Percentiles rank a stretch among this genome's conserved stretches.
phyloP scores from a whole-genome alignment of 305 asterid species.

The Euphrasia arctica region DNA sequence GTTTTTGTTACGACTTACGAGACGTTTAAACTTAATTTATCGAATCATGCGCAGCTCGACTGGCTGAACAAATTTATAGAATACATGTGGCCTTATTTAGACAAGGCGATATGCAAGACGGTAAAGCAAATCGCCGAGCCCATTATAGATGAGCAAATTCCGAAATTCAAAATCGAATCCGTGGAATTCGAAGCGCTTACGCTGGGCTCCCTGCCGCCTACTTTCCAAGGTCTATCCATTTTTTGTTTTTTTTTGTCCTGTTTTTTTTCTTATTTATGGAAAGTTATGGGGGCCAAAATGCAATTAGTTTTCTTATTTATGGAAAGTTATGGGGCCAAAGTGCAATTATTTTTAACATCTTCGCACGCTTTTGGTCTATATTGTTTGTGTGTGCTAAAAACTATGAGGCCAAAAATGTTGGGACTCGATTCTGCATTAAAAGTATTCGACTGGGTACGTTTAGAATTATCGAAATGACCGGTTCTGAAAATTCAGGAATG shows the following conservation, averaged over 20 bases:
- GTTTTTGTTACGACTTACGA: no score
- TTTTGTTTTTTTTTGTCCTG: no score
- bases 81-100: slow-evolving; percentile 85
- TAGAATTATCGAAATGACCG: background rate
- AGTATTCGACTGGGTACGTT: no score
- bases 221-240: slow-evolving; percentile 64
- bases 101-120: slow-evolving; percentile 82
- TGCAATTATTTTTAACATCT: background rate
- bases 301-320: background rate
- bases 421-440: background rate
- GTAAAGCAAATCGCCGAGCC: slow-evolving; percentile 60
- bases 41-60: slow-evolving; percentile 55
- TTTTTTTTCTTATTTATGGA: background rate
- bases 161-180: slow-evolving; percentile 64
- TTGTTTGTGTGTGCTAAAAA: background rate
- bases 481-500: slow-evolving; percentile 48
- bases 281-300: background rate
- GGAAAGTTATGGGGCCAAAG: background rate
- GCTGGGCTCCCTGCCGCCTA: slow-evolving; percentile 68
- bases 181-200: slow-evolving; percentile 64
- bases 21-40: no score
- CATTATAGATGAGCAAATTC: slow-evolving; percentile 71
- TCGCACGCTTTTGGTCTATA: background rate
- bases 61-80: slow-evolving; percentile 82
- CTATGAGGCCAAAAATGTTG: no score